A percentile compares a stretch with the other conserved stretches of the same genome.
These are phyloP conservation scores for Fulvia fulva DNA, from an alignment of 2,329 filamentous ascomycete genomes.

Conservation along the genomic window DNA sequence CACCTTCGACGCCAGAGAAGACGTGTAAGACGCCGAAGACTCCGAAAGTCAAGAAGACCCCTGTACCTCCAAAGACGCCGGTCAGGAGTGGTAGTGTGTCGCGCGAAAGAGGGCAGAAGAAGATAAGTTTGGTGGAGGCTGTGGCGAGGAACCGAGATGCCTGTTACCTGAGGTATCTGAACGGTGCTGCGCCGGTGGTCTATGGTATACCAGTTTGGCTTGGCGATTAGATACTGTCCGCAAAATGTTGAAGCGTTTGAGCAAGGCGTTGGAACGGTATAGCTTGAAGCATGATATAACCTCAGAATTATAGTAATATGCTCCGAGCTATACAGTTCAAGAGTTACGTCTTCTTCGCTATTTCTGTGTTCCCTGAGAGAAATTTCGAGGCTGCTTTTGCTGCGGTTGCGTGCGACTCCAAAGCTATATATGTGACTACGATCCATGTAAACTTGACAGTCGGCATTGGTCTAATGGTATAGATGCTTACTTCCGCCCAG, in stretches of 20 bases:
- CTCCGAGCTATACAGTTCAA: no score
- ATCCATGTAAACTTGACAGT: no score
- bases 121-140: slow-evolving; percentile 66
- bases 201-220: slow-evolving; percentile 94
- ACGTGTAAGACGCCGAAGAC: slow-evolving; percentile 33
- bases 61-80: slow-evolving; percentile 28
- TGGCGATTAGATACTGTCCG: slow-evolving; percentile 26
- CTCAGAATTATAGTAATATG: background rate
- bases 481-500: no score
- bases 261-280: background rate
- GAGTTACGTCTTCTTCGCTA: no score
- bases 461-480: no score
- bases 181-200: slow-evolving; percentile 87
- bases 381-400: no score
- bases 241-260: background rate
- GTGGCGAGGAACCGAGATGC: slow-evolving; percentile 68
- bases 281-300: background rate
- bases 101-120: slow-evolving; percentile 35
- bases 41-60: slow-evolving; percentile 32
- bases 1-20: slow-evolving; percentile 29
- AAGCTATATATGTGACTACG: no score
- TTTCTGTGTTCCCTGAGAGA: no score
- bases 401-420: no score
- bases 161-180: slow-evolving; percentile 88
- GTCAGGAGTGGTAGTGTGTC: slow-evolving; percentile 26